Percentiles rank a stretch among this genome's conserved stretches.
Conservation (phyloP, 805 yeast species). For the Ogataea methanolica region DNA sequence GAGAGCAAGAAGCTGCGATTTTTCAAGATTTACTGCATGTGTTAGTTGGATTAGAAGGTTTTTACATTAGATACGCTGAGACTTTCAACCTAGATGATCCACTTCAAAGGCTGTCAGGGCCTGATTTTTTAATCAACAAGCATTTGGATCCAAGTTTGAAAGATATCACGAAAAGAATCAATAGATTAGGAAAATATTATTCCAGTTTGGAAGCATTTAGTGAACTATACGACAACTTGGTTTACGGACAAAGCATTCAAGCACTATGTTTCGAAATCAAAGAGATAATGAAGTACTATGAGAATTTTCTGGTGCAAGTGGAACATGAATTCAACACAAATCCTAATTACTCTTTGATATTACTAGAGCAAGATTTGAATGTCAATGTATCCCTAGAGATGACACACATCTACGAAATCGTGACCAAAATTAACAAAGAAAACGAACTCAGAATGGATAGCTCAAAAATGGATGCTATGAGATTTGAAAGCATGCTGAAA, state of each 20-base stretch:
- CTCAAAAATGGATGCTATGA: slow-evolving; percentile 23
- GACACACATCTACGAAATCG: slow-evolving; percentile 54
- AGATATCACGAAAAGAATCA: slow-evolving; percentile 59
- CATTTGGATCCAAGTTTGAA: slow-evolving; percentile 70
- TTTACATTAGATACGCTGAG: slow-evolving; percentile 64
- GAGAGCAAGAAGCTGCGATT: slow-evolving; percentile 69
- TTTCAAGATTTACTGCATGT: slow-evolving; percentile 66
- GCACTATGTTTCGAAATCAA: slow-evolving; percentile 62
- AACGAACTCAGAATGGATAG: slow-evolving; percentile 35
- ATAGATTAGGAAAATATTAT: slow-evolving; percentile 59
- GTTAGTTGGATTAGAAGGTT: slow-evolving; percentile 72
- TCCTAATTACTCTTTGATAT: slow-evolving; percentile 51
- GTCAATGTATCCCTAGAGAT: slow-evolving; percentile 35
- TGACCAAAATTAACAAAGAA: slow-evolving; percentile 45
- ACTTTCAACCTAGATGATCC: slow-evolving; percentile 44
- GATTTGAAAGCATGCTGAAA: slow-evolving; percentile 28
- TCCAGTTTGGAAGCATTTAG: slow-evolving; percentile 54
- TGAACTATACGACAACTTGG: slow-evolving; percentile 49
- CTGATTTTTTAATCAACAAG: slow-evolving; percentile 69
- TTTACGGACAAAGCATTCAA: slow-evolving; percentile 71
- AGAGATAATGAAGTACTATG: slow-evolving; percentile 33
- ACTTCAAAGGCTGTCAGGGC: slow-evolving; percentile 52
- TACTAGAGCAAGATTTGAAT: slow-evolving; percentile 48
- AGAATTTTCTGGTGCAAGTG: slow-evolving; percentile 33
- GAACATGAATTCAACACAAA: slow-evolving; percentile 50